Conservation (phyloP, 257 asterid species). For the Catharanthus roseus region DNA sequence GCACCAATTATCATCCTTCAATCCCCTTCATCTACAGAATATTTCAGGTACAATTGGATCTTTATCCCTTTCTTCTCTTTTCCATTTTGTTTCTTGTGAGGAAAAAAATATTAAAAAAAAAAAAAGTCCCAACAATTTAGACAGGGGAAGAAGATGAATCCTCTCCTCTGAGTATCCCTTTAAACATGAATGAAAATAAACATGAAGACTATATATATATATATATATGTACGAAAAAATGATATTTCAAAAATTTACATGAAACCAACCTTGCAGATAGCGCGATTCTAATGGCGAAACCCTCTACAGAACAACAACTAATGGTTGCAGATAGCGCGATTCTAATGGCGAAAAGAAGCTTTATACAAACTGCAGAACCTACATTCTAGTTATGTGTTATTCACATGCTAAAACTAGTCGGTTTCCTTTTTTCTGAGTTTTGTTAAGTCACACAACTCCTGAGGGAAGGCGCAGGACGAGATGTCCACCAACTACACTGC, state of each 20-base stretch:
- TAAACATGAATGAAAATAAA: no score
- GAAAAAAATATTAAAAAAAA: no score
- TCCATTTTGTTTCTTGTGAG: no score
- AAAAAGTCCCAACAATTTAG: no score
- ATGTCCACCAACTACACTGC: constrained; percentile 25
- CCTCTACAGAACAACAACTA: not conserved
- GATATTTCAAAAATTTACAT: not conserved
- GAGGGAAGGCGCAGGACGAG: constrained; percentile 29
- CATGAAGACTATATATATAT: not conserved
- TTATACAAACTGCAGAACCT: no score
- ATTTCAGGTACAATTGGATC: not conserved
- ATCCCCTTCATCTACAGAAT: not conserved
- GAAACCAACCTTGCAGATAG: not conserved
- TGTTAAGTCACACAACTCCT: constrained; percentile 33
- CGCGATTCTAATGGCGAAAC: no score
- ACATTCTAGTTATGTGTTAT: no score
- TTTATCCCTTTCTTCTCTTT: no score
- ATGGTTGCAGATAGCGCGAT: not conserved
- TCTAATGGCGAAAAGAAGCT: no score
- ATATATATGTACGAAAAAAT: not conserved
- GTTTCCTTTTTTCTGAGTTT: not conserved
- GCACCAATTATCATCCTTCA: not conserved
- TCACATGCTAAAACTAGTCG: not conserved
- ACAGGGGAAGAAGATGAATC: no score
- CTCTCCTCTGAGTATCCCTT: no score